phyloP scores from a whole-genome alignment of 1,284 basidiomycete genomes.

The Cryptococcus neoformans region DNA sequence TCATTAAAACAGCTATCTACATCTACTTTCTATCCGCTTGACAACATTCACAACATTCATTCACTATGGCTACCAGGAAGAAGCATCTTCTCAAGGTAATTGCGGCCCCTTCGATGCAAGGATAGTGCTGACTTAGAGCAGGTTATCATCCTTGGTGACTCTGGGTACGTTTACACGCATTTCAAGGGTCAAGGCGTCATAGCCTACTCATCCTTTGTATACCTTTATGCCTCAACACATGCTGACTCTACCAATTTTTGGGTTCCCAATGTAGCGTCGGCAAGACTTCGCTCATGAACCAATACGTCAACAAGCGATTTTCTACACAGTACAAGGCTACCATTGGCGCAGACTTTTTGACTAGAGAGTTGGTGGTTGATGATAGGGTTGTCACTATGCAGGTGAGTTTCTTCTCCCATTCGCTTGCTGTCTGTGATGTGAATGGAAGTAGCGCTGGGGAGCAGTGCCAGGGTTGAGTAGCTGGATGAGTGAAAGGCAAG shows the following conservation, averaged over 20 bases:
- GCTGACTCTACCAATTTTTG: neutral
- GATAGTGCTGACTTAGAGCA: conserved; percentile 42
- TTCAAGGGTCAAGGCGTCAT: neutral
- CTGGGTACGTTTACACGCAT: conserved; percentile 64
- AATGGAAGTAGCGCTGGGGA: neutral
- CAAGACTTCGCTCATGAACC: conserved; percentile 99
- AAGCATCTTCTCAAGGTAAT: conserved; percentile 89
- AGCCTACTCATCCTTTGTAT: neutral
- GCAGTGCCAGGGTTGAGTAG: neutral
- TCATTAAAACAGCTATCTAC: neutral
- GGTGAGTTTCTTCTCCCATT: conserved; percentile 53
- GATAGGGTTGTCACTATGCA: conserved; percentile 99
- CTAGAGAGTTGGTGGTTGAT: conserved; percentile 98
- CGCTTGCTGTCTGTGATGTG: neutral
- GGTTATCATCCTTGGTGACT: conserved; percentile 98
- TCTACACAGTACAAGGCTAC: conserved; percentile 99
- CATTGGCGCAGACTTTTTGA: conserved; percentile 74
- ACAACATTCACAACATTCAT: neutral
- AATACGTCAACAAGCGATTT: conserved; percentile 99
- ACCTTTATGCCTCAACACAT: neutral
- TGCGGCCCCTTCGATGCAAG: neutral
- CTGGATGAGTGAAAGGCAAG: neutral
- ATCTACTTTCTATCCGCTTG: neutral
- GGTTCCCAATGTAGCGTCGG: conserved; percentile 67
- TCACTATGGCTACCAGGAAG: conserved; percentile 56